A percentile compares a stretch with the other conserved stretches of the same genome.
Conservation (phyloP, 495 filamentous ascomycete genomes). For the Trichocladium uniseriatum region DNA sequence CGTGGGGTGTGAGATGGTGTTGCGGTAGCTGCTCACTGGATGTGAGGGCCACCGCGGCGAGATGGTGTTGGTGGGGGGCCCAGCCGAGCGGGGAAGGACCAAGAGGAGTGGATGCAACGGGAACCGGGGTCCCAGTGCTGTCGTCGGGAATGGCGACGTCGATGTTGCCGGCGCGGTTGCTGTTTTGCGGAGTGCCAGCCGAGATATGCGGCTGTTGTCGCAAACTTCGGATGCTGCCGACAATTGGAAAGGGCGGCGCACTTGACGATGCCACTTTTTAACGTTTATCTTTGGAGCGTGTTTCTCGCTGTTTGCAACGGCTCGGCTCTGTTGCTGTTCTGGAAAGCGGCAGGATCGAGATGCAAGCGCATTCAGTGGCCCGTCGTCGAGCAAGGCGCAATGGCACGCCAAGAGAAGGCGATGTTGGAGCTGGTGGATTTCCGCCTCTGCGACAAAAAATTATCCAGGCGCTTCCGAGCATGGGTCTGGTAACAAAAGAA, state of each 20-base stretch:
- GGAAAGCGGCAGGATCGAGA: not conserved
- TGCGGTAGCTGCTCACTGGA: conserved; percentile 41
- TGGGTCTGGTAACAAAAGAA: not conserved
- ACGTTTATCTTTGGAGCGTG: too few species aligned
- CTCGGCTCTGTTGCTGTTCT: not conserved
- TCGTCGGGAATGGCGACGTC: not conserved
- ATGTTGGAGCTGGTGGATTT: conserved; percentile 13
- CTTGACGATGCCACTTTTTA: not conserved
- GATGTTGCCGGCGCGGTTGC: not conserved
- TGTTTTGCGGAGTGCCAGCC: not conserved
- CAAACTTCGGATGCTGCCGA: not conserved
- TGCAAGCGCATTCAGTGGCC: not conserved
- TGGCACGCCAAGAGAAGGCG: conserved; percentile 10
- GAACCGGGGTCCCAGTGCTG: too few species aligned
- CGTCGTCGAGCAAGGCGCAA: conserved; percentile 7
- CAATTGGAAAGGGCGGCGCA: not conserved
- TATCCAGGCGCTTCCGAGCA: conserved; percentile 3
- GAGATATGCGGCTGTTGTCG: not conserved
- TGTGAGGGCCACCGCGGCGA: conserved; percentile 33
- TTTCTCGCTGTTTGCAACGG: not conserved
- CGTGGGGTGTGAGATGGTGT: conserved; percentile 36
- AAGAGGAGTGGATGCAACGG: not conserved
- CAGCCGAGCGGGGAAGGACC: conserved; percentile 9
- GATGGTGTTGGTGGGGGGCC: conserved; percentile 1
- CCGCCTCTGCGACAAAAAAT: conserved; percentile 20